Conservation (phyloP, 768 basidiomycete genomes). For the Lactarius psammicola region DNA sequence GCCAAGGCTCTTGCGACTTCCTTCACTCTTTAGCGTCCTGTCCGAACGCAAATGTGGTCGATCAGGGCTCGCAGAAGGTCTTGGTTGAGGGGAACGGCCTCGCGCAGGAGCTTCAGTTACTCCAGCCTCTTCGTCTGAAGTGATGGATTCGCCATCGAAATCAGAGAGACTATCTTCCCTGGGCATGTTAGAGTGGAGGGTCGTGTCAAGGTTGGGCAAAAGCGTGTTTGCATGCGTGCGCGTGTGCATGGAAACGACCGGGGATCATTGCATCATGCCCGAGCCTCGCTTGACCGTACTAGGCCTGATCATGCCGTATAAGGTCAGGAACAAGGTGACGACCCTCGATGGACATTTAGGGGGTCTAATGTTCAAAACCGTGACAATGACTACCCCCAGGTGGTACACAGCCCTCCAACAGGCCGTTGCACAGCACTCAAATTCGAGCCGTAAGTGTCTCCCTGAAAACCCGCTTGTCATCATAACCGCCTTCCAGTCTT, state of each 20-base stretch:
- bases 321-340: too few relatives aligned
- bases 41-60: not conserved
- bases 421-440: conserved; percentile 31
- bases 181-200: conserved; percentile 12
- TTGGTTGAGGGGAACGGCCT: conserved; percentile 5
- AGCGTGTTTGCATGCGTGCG: not conserved
- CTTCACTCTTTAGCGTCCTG: not conserved
- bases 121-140: conserved; percentile 11
- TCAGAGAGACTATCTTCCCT: conserved; percentile 18
- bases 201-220: not conserved
- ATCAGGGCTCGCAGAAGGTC: not conserved
- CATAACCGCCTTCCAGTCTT: conserved; percentile 41
- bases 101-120: not conserved
- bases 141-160: conserved; percentile 14
- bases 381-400: conserved; percentile 27
- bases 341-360: too few relatives aligned
- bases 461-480: not conserved
- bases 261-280: not conserved
- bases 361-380: too few relatives aligned
- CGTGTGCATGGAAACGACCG: conserved; percentile 1
- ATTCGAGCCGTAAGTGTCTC: conserved; percentile 29
- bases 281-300: not conserved
- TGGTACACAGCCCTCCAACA: conserved; percentile 34
- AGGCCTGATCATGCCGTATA: too few relatives aligned
- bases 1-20: too few relatives aligned